Evolutionary conservation across 169 alveolate species (phyloP).

Genomic region (Plasmodium knowlesi): DNA sequence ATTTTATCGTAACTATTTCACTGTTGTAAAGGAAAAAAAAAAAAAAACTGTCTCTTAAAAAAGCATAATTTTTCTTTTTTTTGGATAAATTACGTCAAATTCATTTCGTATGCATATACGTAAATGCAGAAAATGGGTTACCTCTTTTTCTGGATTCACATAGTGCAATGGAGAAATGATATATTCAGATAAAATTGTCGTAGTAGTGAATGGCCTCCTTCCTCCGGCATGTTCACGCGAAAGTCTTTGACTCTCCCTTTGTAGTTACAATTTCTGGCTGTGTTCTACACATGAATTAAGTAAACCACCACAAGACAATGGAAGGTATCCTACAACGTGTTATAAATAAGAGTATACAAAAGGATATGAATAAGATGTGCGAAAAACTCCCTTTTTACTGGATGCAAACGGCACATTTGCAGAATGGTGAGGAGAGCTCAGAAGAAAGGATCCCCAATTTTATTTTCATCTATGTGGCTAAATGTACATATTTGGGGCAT

Average conservation of each 20-base stretch:
- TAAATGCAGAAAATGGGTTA: background rate
- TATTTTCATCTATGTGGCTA: background rate
- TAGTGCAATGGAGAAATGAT: background rate
- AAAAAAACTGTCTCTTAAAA: background rate
- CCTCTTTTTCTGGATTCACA: background rate
- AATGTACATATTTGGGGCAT: background rate
- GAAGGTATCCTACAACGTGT: constrained; percentile 28
- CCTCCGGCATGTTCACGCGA: background rate
- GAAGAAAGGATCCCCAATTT: background rate
- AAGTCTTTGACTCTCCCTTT: background rate
- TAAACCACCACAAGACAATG: constrained; percentile 58
- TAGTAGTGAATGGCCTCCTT: background rate
- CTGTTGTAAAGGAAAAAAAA: background rate
- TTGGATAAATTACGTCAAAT: background rate
- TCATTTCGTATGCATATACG: background rate
- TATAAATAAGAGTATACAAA: constrained; percentile 14
- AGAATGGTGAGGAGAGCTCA: background rate
- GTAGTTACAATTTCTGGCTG: background rate
- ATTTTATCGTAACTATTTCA: background rate
- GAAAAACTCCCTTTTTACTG: background rate
- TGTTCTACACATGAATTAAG: constrained; percentile 42
- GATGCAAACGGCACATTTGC: background rate
- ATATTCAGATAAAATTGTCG: background rate
- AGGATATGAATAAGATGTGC: background rate
- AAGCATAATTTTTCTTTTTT: background rate